Conservation (phyloP, 1,284 basidiomycete species). For the Tremellales sp. region DNA sequence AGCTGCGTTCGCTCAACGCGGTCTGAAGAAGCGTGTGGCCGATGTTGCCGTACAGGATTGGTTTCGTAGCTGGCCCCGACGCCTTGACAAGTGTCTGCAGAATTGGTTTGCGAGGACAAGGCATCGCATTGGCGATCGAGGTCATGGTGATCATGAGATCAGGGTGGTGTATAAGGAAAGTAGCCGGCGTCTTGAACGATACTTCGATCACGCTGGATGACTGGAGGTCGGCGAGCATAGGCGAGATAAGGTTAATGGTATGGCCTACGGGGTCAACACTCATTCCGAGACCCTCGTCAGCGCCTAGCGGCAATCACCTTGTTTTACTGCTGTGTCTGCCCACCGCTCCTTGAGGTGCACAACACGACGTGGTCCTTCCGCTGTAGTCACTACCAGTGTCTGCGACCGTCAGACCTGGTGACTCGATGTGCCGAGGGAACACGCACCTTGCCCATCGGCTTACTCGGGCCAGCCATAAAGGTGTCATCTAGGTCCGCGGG, state of each 20-base stretch:
- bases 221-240: constrained; percentile 24
- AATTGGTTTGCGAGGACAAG: constrained; percentile 76
- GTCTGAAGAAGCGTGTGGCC: constrained; percentile 82
- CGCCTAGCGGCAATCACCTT: constrained; percentile 15
- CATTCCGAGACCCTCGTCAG: background rate
- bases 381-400: constrained; percentile 27
- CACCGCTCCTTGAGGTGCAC: constrained; percentile 45
- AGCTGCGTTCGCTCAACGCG: constrained; percentile 54
- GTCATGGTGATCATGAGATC: constrained; percentile 86
- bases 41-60: constrained; percentile 80
- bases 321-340: constrained; percentile 30
- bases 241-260: constrained; percentile 64
- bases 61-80: constrained; percentile 46
- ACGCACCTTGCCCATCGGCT: constrained; percentile 21
- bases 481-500: constrained; percentile 6
- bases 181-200: constrained; percentile 36
- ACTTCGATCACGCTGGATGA: constrained; percentile 23
- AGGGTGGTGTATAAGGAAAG: constrained; percentile 72
- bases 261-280: too few species aligned
- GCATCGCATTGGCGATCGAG: constrained; percentile 71
- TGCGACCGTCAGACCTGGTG: constrained; percentile 5
- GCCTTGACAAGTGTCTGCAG: constrained; percentile 61
- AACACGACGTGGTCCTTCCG: constrained; percentile 13
- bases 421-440: background rate
- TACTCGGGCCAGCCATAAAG: background rate